phyloP scores from a whole-genome alignment of 2,329 filamentous ascomycete genomes.

The Blumeria graminis region DNA sequence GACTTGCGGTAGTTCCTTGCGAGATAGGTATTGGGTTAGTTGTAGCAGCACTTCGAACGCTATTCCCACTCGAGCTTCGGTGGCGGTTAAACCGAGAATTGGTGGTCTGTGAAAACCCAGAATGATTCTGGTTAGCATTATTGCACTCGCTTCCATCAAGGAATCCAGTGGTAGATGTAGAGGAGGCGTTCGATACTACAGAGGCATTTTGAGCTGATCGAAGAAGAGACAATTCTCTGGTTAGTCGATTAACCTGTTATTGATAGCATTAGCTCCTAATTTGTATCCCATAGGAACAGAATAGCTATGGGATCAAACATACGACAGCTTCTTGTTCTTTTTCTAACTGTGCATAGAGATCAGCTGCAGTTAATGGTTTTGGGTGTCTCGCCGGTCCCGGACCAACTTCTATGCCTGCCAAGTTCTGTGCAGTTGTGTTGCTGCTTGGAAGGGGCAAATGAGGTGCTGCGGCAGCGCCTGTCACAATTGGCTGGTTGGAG shows the following conservation, averaged over 20 bases:
- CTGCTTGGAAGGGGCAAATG: conserved; percentile 1
- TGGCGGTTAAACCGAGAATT: conserved; percentile 30
- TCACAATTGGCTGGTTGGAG: not conserved
- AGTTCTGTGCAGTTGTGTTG: conserved; percentile 13
- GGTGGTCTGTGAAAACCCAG: conserved; percentile 32
- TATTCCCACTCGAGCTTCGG: conserved; percentile 28
- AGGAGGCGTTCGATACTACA: conserved; percentile 40
- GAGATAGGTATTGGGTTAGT: conserved; percentile 19
- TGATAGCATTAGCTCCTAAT: not conserved
- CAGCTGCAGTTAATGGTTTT: conserved; percentile 63
- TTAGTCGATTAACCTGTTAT: conserved; percentile 66
- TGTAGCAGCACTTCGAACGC: conserved; percentile 15
- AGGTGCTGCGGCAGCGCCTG: not conserved
- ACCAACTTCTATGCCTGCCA: conserved; percentile 25
- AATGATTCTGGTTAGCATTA: conserved; percentile 21
- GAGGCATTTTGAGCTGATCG: conserved; percentile 45
- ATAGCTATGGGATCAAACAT: conserved; percentile 15
- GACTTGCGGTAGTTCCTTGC: conserved; percentile 16
- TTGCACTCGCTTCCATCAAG: conserved; percentile 22
- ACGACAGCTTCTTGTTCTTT: conserved; percentile 91
- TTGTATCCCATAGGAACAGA: not conserved
- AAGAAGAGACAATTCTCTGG: conserved; percentile 67
- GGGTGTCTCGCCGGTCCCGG: conserved; percentile 66
- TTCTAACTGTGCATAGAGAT: conserved; percentile 73
- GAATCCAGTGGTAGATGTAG: conserved; percentile 26